Evolutionary conservation across 2,329 filamentous ascomycete species (phyloP), one percentile per base, ranked within the genome.

Genomic region (Hypoxylon sp.): DNA sequence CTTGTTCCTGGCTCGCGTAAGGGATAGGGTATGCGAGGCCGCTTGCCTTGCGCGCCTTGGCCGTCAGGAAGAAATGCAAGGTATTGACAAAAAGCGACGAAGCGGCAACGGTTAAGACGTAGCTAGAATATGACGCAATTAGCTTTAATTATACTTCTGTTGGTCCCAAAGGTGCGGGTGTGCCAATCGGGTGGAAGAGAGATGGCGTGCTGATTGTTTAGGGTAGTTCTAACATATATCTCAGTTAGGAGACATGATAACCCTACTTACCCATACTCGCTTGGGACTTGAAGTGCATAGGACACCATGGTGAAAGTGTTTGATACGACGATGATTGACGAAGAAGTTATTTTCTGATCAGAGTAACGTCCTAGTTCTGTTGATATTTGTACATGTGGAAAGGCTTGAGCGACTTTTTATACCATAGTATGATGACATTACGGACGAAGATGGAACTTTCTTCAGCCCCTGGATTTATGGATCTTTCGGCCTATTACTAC

Each of bases 41-140:
- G 73, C 85, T 84, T 22, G 80, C 79, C 74, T 83, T 87, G 78
- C 89, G 88, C 70, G 81, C 81, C 11, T 73, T 75, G 66, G 77
- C 79, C 10, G 86, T 87, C 59, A 86, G 80, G 39, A 82, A 0
- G 50, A 74, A 69, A 78, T 91, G 89, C 67, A 85, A 79, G 14
- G 78, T 76, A 81, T 88, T 89, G 78, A 91, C 76, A 76, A 91
- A 82, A 79, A 88, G 84, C 73, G 86, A 86, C 14, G 85, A 83
- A 19, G 85, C 81, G 62, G 88, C 88, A 50, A 83, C 86, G 58
- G 84, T 82, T 59, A 92, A 83, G 75, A 91, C 88, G 77, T 88
- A 89, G 81, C 90, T 91, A 70, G 53, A 61, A 31, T 19, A 58
- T 44, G 54, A 24, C 42, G 47, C 44, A 51, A 51, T 69, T 64